A percentile compares a stretch with the other conserved stretches of the same genome.
phyloP scores from a whole-genome alignment of 352 stramenopile genomes.

The Pythium biforme region DNA sequence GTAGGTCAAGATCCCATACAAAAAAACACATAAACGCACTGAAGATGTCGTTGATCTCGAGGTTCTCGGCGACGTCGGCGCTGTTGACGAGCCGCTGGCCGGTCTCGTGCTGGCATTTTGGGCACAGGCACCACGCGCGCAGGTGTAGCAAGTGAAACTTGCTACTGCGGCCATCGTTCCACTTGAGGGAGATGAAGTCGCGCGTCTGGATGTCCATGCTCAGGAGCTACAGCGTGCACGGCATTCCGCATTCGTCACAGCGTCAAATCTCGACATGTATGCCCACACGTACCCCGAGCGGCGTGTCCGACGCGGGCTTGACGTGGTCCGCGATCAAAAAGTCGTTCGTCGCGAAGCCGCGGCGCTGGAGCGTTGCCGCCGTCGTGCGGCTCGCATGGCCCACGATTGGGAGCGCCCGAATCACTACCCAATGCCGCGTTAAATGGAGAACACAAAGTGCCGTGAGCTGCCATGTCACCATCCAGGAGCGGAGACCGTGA shows the following conservation, averaged over 20 bases:
- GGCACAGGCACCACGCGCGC: constrained; percentile 73
- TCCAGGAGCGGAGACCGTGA: too few relatives aligned
- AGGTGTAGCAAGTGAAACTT: constrained; percentile 78
- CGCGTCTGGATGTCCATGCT: constrained; percentile 68
- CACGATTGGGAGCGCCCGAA: neutral
- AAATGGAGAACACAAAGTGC: too few relatives aligned
- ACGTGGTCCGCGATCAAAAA: constrained; percentile 20
- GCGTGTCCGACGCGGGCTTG: constrained; percentile 20
- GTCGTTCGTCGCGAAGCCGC: constrained; percentile 32
- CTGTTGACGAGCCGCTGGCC: constrained; percentile 82
- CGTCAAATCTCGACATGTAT: too few relatives aligned
- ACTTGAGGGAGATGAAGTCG: constrained; percentile 77
- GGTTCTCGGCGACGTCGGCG: constrained; percentile 49
- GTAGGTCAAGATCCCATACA: too few relatives aligned
- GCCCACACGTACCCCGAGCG: constrained; percentile 17
- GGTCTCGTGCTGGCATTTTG: constrained; percentile 67
- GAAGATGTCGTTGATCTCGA: constrained; percentile 76
- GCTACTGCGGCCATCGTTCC: constrained; percentile 65
- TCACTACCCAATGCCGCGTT: neutral
- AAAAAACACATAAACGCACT: too few relatives aligned
- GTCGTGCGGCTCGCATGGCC: neutral
- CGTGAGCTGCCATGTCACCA: neutral
- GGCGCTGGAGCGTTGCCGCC: neutral
- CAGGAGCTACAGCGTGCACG: constrained; percentile 36
- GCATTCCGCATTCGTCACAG: neutral